These are phyloP conservation scores for Penicillium sp. DNA, from an alignment of 2,329 filamentous ascomycete species.

Conservation along the genomic window DNA sequence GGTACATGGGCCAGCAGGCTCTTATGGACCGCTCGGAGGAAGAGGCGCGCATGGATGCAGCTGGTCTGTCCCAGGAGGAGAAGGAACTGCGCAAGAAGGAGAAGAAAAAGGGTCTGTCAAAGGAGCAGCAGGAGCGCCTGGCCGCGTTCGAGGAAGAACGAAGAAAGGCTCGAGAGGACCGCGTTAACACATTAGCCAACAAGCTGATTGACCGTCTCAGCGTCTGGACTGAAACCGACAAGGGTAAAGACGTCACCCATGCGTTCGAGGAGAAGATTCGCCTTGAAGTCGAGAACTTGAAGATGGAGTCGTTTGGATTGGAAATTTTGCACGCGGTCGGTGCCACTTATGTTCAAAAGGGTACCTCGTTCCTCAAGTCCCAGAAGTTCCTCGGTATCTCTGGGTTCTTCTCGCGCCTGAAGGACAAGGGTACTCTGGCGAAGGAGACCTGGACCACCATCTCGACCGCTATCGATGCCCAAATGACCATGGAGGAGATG, in stretches of 20 bases:
- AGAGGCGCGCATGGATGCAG: slow-evolving; percentile 64
- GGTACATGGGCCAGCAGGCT: slow-evolving; percentile 73
- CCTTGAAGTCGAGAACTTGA: slow-evolving; percentile 94
- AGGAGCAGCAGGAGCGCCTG: slow-evolving; percentile 91
- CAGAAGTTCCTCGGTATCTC: slow-evolving; percentile 97
- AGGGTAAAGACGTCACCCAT: slow-evolving; percentile 75
- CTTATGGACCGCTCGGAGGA: slow-evolving; percentile 88
- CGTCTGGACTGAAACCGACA: slow-evolving; percentile 97
- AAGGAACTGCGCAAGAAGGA: slow-evolving; percentile 76
- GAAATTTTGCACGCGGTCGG: slow-evolving; percentile 97
- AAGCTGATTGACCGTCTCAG: slow-evolving; percentile 89
- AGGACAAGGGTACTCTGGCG: slow-evolving; percentile 93
- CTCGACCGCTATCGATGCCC: slow-evolving; percentile 90
- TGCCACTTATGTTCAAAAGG: slow-evolving; percentile 84
- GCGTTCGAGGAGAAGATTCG: slow-evolving; percentile 94
- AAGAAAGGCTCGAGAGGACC: slow-evolving; percentile 79
- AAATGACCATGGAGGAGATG: slow-evolving; percentile 99
- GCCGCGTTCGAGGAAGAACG: slow-evolving; percentile 86
- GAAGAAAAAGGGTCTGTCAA: slow-evolving; percentile 85
- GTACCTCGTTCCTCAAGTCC: slow-evolving; percentile 81
- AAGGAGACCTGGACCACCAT: slow-evolving; percentile 99
- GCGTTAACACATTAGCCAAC: slow-evolving; percentile 76
- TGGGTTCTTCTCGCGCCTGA: slow-evolving; percentile 89
- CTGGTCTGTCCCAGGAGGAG: slow-evolving; percentile 69
- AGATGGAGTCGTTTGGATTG: slow-evolving; percentile 98